phyloP scores from a whole-genome alignment of 73 alveolate species.

The Symbiodinium natans region DNA sequence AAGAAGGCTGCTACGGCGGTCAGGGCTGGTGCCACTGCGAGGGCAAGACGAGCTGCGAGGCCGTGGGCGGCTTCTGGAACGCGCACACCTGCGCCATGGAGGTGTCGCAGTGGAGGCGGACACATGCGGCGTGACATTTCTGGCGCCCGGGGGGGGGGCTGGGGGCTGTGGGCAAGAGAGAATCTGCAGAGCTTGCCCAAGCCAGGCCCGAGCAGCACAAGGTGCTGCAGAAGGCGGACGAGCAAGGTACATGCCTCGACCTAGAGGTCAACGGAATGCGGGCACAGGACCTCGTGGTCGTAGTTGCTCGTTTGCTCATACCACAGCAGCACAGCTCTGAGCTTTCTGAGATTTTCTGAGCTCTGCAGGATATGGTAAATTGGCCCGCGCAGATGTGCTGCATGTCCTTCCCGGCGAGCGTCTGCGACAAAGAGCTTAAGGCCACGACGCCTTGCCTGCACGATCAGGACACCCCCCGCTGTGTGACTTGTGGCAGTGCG shows the following conservation, averaged over 20 bases:
- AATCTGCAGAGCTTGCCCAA: too few relatives aligned
- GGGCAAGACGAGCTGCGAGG: not conserved
- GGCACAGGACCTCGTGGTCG: not conserved
- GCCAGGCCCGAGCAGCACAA: conserved; percentile 34
- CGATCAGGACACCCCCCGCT: not conserved
- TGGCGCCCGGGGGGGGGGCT: too few relatives aligned
- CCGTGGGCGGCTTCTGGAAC: not conserved
- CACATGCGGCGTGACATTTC: too few relatives aligned
- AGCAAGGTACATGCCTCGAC: conserved; percentile 20
- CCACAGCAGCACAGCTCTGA: too few relatives aligned
- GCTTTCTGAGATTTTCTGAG: too few relatives aligned
- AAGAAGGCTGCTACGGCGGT: not conserved
- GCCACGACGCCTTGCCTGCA: conserved; percentile 4
- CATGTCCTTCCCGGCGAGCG: not conserved
- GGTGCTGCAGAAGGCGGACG: conserved; percentile 10
- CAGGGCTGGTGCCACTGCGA: conserved; percentile 33
- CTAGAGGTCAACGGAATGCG: not conserved
- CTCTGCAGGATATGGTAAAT: not conserved
- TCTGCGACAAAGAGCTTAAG: not conserved
- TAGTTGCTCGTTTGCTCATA: too few relatives aligned
- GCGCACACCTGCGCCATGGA: conserved; percentile 28
- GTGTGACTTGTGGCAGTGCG: too few relatives aligned
- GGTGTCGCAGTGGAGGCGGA: not conserved
- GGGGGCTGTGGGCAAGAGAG: too few relatives aligned
- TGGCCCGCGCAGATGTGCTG: conserved; percentile 4